phyloP scores from a whole-genome alignment of 257 asterid genomes.

The Lycium barbarum region DNA sequence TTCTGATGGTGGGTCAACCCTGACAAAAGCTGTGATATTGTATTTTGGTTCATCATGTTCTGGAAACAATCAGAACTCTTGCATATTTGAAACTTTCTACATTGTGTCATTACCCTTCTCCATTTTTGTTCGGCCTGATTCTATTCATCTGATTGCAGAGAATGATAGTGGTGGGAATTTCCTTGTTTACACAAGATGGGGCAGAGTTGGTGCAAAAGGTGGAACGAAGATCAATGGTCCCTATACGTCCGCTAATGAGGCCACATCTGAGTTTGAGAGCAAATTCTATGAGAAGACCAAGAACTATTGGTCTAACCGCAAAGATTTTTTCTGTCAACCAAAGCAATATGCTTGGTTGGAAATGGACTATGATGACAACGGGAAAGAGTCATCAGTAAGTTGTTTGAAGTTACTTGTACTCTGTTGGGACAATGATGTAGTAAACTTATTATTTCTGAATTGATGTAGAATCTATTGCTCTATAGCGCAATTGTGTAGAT shows the following conservation, averaged over 20 bases:
- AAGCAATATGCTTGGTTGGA: constrained; percentile 82
- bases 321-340: constrained; percentile 61
- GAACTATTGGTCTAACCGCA: constrained; percentile 70
- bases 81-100: neutral
- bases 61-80: neutral
- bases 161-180: constrained; percentile 76
- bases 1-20: constrained; percentile 12
- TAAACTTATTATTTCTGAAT: neutral
- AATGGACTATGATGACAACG: constrained; percentile 83
- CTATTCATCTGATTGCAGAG: constrained; percentile 54
- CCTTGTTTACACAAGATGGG: constrained; percentile 88
- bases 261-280: constrained; percentile 65
- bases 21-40: neutral
- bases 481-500: neutral
- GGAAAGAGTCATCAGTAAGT: constrained; percentile 65
- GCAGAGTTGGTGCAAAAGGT: constrained; percentile 96
- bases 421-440: constrained; percentile 31
- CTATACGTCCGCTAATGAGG: constrained; percentile 54
- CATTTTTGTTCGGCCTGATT: constrained; percentile 8
- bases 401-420: constrained; percentile 29
- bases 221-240: constrained; percentile 75
- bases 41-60: neutral
- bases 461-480: neutral
- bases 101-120: constrained; percentile 9
- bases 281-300: constrained; percentile 79